Evolutionary conservation across 1,284 basidiomycete genomes (phyloP), one percentile per base, ranked within the genome.

Genomic region (Ganoderma lucidum): DNA sequence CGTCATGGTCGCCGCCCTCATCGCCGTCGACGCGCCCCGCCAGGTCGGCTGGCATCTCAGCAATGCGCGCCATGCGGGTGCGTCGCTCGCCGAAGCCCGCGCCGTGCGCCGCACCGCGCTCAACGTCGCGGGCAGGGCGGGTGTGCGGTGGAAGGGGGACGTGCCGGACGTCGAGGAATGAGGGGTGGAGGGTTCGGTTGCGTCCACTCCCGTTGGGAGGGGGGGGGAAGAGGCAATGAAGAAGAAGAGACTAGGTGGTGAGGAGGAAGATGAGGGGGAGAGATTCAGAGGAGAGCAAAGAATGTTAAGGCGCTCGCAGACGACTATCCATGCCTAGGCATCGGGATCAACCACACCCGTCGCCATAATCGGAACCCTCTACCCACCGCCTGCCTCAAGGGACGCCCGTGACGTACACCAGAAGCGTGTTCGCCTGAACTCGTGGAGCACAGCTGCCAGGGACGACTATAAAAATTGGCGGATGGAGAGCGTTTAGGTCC

Each of bases 11-110:
- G 82, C 86, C 41, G 81, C 86, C 3, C 82, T 87, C 53, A 85
- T 88, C 70, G 83, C 84, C 0, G 80, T 80, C 61, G 87, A 88
- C 73, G 85, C 85, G 58, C 85, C 87, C 2, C 83, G 81, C 61
- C 87, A 89, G 72, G 84, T 86, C 41, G 78, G 75, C n/a, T 89
- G 87, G 87, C 87, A 89, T 75, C 80, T 88, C 12, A 80, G 82
- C 42, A 85, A 85, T 48, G 86, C 72, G 63, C 80, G 78, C 62
- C 73, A 78, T 62, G 76, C 76, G 32, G 81, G 81, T 14, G 81
- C 81, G 39, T 78, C 73, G 28, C 68, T 76, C 28, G 77, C 78
- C 55, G 75, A 82, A 66, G 77, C 74, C 15, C 72, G 75, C 37
- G 81, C 80, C 1, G 76, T 79, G 30, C 73, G 81, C 61, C 69